phyloP scores from a whole-genome alignment of 1,284 basidiomycete species.

The Trametes pubescens region DNA sequence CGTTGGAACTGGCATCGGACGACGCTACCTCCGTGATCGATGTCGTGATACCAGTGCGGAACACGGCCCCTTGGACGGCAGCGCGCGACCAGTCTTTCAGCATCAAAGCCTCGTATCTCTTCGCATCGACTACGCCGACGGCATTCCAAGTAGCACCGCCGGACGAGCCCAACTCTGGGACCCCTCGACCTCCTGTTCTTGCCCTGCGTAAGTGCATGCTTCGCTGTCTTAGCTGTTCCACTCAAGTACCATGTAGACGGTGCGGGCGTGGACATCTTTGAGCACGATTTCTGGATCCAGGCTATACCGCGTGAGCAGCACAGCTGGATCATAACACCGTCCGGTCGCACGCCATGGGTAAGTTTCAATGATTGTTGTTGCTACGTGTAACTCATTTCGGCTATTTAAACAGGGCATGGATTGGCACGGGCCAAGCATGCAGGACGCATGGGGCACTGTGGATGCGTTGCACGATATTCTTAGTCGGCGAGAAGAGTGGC shows the following conservation, averaged over 20 bases:
- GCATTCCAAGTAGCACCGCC: slow-evolving; percentile 68
- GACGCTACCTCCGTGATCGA: slow-evolving; percentile 32
- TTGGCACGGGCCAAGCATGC: slow-evolving; percentile 82
- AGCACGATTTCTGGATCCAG: slow-evolving; percentile 62
- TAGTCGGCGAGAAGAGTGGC: slow-evolving; percentile 46
- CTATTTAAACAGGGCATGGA: slow-evolving; percentile 71
- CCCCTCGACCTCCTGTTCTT: slow-evolving; percentile 61
- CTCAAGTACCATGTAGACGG: slow-evolving; percentile 59
- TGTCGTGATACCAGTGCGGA: slow-evolving; percentile 51
- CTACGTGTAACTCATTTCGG: background rate
- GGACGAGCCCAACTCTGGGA: slow-evolving; percentile 33
- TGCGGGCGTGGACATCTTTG: slow-evolving; percentile 76
- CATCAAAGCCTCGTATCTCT: slow-evolving; percentile 68
- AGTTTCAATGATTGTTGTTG: slow-evolving; percentile 12
- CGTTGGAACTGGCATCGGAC: slow-evolving; percentile 44
- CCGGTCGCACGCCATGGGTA: slow-evolving; percentile 81
- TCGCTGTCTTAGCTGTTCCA: background rate
- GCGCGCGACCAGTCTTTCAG: slow-evolving; percentile 38
- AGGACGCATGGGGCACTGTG: slow-evolving; percentile 66
- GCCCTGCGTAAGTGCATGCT: slow-evolving; percentile 65
- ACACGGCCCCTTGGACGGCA: slow-evolving; percentile 51
- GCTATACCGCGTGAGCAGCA: slow-evolving; percentile 63
- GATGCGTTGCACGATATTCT: slow-evolving; percentile 62
- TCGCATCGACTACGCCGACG: slow-evolving; percentile 60
- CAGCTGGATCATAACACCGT: slow-evolving; percentile 78